Percentiles rank a stretch among this genome's conserved stretches.
phyloP scores from a whole-genome alignment of 768 basidiomycete genomes.

The Cystoderma amianthinum region DNA sequence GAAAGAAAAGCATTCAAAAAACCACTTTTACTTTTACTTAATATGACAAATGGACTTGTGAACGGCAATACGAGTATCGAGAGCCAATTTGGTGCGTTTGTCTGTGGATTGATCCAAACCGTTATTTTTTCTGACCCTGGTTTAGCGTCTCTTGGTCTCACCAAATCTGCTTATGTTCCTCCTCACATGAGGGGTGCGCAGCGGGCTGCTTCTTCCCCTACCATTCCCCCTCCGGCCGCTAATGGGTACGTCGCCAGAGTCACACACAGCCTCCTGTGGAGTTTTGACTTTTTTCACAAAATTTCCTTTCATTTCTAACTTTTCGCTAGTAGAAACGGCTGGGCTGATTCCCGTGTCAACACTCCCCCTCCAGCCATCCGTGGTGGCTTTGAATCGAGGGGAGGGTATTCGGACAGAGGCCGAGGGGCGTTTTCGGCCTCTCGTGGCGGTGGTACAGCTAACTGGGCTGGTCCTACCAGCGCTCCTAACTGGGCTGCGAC shows the following conservation, averaged over 20 bases:
- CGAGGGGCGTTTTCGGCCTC: constrained; percentile 32
- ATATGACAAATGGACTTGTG: constrained; percentile 93
- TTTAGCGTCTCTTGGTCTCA: constrained; percentile 71
- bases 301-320: constrained; percentile 8
- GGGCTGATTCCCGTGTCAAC: constrained; percentile 65
- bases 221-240: constrained; percentile 40
- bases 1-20: constrained; percentile 10
- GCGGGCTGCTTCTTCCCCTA: constrained; percentile 76
- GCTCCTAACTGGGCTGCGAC: constrained; percentile 35
- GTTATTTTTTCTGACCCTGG: constrained; percentile 4
- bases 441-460: constrained; percentile 29
- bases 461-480: constrained; percentile 32
- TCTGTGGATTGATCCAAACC: constrained; percentile 6
- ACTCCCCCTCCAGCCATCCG: constrained; percentile 45
- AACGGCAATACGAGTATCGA: constrained; percentile 69
- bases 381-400: constrained; percentile 34
- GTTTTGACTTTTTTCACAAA: constrained; percentile 6
- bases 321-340: constrained; percentile 46
- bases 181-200: constrained; percentile 82
- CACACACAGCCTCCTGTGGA: constrained; percentile 1
- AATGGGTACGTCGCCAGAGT: constrained; percentile 60
- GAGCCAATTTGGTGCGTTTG: constrained; percentile 60
- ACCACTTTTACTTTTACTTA: constrained; percentile 17
- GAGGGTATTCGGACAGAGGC: constrained; percentile 29
- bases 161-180: constrained; percentile 81